These are phyloP conservation scores for Trifolium fragiferum DNA, from an alignment of 306 rosid species.

Conservation along the genomic window DNA sequence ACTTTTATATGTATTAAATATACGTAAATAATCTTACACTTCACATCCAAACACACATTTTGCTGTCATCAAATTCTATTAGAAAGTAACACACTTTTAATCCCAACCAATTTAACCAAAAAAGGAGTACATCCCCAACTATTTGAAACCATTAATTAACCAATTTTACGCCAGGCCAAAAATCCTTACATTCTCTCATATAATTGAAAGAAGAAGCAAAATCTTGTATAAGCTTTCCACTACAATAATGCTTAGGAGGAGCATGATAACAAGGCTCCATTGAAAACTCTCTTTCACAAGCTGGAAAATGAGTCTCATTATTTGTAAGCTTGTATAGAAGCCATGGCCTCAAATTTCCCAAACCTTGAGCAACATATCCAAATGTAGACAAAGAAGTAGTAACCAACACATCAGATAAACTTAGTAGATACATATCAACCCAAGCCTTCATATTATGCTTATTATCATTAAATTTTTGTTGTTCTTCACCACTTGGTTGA, in stretches of 20 bases:
- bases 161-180: slow-evolving; percentile 52
- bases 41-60: no score
- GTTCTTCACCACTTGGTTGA: slow-evolving; percentile 59
- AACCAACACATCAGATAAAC: slow-evolving; percentile 60
- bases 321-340: slow-evolving; percentile 48
- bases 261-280: slow-evolving; percentile 66
- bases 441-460: slow-evolving; percentile 63
- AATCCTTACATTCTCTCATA: slow-evolving; percentile 55
- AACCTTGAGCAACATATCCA: slow-evolving; percentile 75
- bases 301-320: slow-evolving; percentile 43
- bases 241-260: slow-evolving; percentile 58
- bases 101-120: background rate
- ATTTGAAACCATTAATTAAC: background rate
- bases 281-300: slow-evolving; percentile 55
- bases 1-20: no score
- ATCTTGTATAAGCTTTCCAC: slow-evolving; percentile 45
- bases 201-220: slow-evolving; percentile 48
- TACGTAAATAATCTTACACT: no score
- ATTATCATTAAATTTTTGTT: slow-evolving; percentile 57
- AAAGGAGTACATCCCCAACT: background rate
- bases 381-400: slow-evolving; percentile 69
- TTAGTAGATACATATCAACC: slow-evolving; percentile 60
- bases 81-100: background rate
- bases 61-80: no score
- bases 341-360: slow-evolving; percentile 65